These are phyloP conservation scores for Globisporangium ultimum DNA, from an alignment of 352 stramenopile species.

Conservation along the genomic window DNA sequence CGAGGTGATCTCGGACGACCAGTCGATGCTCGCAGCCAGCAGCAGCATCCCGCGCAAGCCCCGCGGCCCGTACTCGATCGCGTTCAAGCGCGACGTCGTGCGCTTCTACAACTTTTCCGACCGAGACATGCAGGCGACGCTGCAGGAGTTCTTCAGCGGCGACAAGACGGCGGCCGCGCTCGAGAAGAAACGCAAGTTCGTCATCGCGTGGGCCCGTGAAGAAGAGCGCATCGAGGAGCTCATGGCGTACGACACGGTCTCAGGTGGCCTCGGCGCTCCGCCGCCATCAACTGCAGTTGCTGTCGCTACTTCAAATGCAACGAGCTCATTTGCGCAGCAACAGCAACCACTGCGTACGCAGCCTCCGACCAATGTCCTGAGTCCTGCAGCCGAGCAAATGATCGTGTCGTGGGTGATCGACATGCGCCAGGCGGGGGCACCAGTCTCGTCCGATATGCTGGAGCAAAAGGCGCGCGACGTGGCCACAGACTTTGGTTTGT, in stretches of 20 bases:
- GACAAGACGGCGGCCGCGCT: constrained; percentile 13
- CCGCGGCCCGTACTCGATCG: constrained; percentile 15
- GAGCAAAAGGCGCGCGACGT: constrained; percentile 13
- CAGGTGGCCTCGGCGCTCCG: not conserved
- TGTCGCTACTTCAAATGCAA: not conserved
- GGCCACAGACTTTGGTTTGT: constrained; percentile 10
- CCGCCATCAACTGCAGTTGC: constrained; percentile 6
- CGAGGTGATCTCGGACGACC: constrained; percentile 14
- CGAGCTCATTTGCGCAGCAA: not conserved
- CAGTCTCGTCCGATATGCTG: constrained; percentile 13
- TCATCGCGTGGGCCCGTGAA: constrained; percentile 13
- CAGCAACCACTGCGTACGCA: constrained; percentile 1
- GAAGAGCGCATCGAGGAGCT: constrained; percentile 16
- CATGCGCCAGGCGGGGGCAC: constrained; percentile 6
- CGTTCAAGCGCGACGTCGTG: constrained; percentile 18
- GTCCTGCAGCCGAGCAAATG: constrained; percentile 7
- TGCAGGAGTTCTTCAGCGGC: constrained; percentile 12
- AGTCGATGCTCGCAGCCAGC: constrained; percentile 8
- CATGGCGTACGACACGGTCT: constrained; percentile 14
- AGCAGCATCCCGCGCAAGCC: constrained; percentile 7
- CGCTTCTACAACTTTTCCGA: constrained; percentile 13
- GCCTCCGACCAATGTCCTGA: constrained; percentile 6
- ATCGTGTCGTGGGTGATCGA: constrained; percentile 16
- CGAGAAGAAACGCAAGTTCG: constrained; percentile 18
- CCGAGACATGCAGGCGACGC: constrained; percentile 13